A percentile compares a stretch with the other conserved stretches of the same genome.
These are phyloP conservation scores for Kwoniella bestiolae DNA, from an alignment of 768 basidiomycete genomes.

Conservation along the genomic window DNA sequence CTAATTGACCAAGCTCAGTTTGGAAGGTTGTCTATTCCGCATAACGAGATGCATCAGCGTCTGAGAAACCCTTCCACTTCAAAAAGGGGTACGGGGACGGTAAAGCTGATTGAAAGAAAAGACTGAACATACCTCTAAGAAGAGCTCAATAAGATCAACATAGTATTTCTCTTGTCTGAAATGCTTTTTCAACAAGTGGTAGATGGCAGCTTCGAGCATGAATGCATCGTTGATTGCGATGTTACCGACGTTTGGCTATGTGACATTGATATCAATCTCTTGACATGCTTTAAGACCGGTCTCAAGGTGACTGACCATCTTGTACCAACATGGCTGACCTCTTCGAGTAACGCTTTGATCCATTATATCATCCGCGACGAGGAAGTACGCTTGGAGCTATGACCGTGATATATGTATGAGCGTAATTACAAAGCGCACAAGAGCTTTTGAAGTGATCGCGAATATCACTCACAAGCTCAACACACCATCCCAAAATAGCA, in stretches of 20 bases:
- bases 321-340: conserved; percentile 95
- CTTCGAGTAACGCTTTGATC: conserved; percentile 90
- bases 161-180: conserved; percentile 82
- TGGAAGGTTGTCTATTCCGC: conserved; percentile 69
- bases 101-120: not conserved
- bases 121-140: conserved; percentile 70
- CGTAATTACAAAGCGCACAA: no score
- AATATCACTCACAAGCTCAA: conserved; percentile 78
- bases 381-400: conserved; percentile 96
- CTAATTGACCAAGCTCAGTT: conserved; percentile 94
- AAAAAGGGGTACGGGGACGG: not conserved
- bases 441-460: no score
- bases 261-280: not conserved
- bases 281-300: not conserved
- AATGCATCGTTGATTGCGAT: conserved; percentile 95
- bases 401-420: no score
- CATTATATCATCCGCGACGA: conserved; percentile 96
- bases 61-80: no score
- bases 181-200: conserved; percentile 82
- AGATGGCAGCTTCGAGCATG: conserved; percentile 95
- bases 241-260: conserved; percentile 66
- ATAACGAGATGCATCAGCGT: conserved; percentile 1
- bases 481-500: conserved; percentile 90
- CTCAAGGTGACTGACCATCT: conserved; percentile 57
- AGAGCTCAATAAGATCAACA: conserved; percentile 84